Evolutionary conservation across 225 moss, liverwort and hornwort species (phyloP), one percentile per base, ranked within the genome.

Genomic region (Rhytidiadelphus loreus): DNA sequence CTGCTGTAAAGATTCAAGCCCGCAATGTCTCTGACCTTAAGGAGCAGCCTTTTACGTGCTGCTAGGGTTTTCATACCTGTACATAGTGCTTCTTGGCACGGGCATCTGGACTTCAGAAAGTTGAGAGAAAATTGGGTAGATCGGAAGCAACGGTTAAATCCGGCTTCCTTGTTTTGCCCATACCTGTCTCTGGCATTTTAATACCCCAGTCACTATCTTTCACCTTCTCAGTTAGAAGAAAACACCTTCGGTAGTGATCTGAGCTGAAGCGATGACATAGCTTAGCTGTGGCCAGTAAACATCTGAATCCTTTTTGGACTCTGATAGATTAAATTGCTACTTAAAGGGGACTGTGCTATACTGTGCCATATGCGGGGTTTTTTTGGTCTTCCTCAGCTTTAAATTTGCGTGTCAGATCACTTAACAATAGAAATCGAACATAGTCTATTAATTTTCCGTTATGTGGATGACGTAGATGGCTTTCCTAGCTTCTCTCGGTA

Each of bases 131-230:
- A 76, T 55, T 76, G 77, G 59, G 87, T 82, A 78, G 90, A 80
- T 87, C 72, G 61, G 91, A 83, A 89, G 94, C 94, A 87, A 92
- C 91, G 92, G 94, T 92, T 87, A 41, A 90, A 90, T 87, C 94
- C 92, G 91, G 92, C 92, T 91, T 87, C 91, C 71, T 84, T 62
- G 86, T 88, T 86, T 86, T 89, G 66, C 69, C 46, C 73, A 76
- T 55, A 88, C 66, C 50, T 52, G 80, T 76, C 50, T 80, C 58
- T 68, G 71, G 88, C 82, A 78, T 82, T 89, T 80, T 78, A 62
- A 62, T 89, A 70, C 86, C 57, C 37, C 58, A 77, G 58, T 89
- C 87, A 70, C 82, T 33, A 50, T 56, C 69, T 81, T 59, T 85
- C 52, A 61, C 61, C 60, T 73, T 87, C 70, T 63, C 53, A 44